A percentile compares a stretch with the other conserved stretches of the same genome.
Evolutionary conservation across 1,139 yeast species (phyloP).

Genomic region (Candida sp.): DNA sequence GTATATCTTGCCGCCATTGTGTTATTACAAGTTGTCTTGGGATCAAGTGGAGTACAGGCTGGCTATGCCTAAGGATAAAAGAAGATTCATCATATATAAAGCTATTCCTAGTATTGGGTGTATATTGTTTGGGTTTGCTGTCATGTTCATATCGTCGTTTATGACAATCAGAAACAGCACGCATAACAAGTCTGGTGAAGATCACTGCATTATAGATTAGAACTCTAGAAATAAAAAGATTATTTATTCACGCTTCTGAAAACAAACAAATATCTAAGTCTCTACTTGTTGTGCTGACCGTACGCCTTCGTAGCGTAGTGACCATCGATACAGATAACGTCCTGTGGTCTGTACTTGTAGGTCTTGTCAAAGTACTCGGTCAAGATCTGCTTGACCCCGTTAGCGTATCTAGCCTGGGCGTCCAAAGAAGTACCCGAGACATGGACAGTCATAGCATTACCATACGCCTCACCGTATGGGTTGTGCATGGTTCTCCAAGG

Average conservation of each 20-base stretch:
- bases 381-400: constrained; percentile 70
- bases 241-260: too few species aligned
- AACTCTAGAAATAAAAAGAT: too few species aligned
- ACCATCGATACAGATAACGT: too few species aligned
- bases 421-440: constrained; percentile 81
- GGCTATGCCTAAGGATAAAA: constrained; percentile 35
- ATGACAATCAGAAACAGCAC: too few species aligned
- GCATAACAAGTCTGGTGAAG: too few species aligned
- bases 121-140: constrained; percentile 70
- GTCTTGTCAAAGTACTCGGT: constrained; percentile 64
- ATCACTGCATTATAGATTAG: too few species aligned
- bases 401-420: constrained; percentile 77
- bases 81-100: constrained; percentile 30
- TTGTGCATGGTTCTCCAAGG: constrained; percentile 79
- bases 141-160: too few species aligned
- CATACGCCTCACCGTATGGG: constrained; percentile 58
- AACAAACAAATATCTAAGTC: too few species aligned
- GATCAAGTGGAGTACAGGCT: constrained; percentile 43
- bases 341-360: too few species aligned
- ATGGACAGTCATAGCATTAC: constrained; percentile 89
- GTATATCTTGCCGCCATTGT: constrained; percentile 87
- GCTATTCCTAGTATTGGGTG: constrained; percentile 63
- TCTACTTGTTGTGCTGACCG: too few species aligned
- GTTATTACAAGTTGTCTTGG: constrained; percentile 70
- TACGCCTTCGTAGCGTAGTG: too few species aligned